These are phyloP conservation scores for Gaertneriomyces semiglobifer DNA, from an alignment of 192 early-diverging fungal species.

Conservation along the genomic window DNA sequence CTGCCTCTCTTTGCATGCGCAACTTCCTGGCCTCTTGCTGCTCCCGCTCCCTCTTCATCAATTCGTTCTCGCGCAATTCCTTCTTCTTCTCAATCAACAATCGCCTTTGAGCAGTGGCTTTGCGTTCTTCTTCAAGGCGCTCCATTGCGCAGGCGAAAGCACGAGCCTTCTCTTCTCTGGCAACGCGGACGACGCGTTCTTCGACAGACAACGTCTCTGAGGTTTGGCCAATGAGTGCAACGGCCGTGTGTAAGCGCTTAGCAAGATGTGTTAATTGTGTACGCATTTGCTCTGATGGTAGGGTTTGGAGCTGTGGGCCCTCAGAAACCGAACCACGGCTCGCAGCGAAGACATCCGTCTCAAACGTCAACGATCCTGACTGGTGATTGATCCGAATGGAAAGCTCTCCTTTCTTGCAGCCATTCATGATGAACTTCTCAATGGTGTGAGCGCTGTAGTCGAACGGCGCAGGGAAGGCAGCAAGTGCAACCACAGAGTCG, in stretches of 20 bases:
- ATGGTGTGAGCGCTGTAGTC: constrained; percentile 80
- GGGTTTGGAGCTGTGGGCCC: constrained; percentile 55
- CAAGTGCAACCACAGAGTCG: constrained; percentile 84
- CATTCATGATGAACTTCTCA: constrained; percentile 99
- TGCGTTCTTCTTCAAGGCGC: constrained; percentile 78
- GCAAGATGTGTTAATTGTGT: constrained; percentile 84
- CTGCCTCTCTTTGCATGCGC: constrained; percentile 72
- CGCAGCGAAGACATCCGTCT: constrained; percentile 82
- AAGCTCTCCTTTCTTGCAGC: constrained; percentile 93
- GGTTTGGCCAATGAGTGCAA: constrained; percentile 62
- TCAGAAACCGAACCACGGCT: constrained; percentile 72
- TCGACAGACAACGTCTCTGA: constrained; percentile 36
- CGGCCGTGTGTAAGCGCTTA: constrained; percentile 78
- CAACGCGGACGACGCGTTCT: constrained; percentile 65
- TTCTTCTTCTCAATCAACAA: constrained; percentile 90
- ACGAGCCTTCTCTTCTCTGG: constrained; percentile 61
- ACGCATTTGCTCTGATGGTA: constrained; percentile 88
- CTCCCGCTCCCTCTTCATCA: constrained; percentile 29
- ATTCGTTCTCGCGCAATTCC: constrained; percentile 63
- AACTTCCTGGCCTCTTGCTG: constrained; percentile 44
- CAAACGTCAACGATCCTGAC: constrained; percentile 85
- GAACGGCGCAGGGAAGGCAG: constrained; percentile 82
- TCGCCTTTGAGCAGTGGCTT: constrained; percentile 69
- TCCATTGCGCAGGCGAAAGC: constrained; percentile 69
- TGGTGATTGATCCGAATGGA: constrained; percentile 93